Conservation (phyloP, 768 basidiomycete genomes). For the Arthromyces matolae region DNA sequence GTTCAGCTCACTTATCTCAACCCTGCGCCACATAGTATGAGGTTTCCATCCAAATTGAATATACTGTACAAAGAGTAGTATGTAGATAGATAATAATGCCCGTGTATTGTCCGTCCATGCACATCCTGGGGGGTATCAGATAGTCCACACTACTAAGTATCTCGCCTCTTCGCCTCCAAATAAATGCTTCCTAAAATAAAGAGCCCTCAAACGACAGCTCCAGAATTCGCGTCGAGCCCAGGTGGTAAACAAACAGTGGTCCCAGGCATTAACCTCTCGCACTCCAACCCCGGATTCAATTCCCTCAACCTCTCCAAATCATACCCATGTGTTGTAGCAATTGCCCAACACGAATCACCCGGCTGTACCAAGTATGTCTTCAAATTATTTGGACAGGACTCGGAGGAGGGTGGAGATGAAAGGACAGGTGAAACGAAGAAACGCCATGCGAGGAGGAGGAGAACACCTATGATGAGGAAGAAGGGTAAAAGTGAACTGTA, state of each 20-base stretch:
- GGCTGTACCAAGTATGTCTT: conserved; percentile 46
- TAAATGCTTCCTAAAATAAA: too few species aligned
- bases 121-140: too few species aligned
- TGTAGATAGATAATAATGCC: too few species aligned
- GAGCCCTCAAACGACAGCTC: too few species aligned
- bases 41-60: too few species aligned
- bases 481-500: conserved; percentile 69
- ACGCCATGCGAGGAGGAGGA: conserved; percentile 63
- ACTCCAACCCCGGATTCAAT: conserved; percentile 50
- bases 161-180: too few species aligned
- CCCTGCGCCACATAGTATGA: too few species aligned
- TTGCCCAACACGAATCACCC: conserved; percentile 66
- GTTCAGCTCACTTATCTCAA: too few species aligned
- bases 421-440: conserved; percentile 46
- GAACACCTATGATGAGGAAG: conserved; percentile 63
- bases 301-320: conserved; percentile 48
- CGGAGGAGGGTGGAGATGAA: conserved; percentile 25
- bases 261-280: conserved; percentile 58
- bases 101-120: too few species aligned
- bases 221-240: too few species aligned
- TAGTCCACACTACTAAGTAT: too few species aligned
- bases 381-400: conserved; percentile 43
- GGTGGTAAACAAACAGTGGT: conserved; percentile 57
- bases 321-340: conserved; percentile 46
- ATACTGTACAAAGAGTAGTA: too few species aligned